phyloP scores from a whole-genome alignment of 208 protist species.

The Entamoeba histolytica region DNA sequence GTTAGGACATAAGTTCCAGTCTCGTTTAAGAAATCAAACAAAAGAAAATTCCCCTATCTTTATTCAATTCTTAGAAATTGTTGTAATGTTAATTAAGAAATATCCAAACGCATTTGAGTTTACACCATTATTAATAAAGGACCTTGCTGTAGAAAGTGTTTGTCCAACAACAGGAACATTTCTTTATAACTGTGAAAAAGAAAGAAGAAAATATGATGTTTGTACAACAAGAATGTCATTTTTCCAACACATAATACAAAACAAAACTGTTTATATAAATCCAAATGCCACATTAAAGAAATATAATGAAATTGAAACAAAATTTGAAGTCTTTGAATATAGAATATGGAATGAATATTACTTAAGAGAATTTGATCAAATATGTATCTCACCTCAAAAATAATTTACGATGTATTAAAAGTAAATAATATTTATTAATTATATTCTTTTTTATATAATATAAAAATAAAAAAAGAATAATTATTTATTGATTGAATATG shows the following conservation, averaged over 20 bases:
- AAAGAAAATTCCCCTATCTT: constrained; percentile 33
- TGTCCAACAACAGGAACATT: constrained; percentile 48
- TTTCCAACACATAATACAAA: neutral
- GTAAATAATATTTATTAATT: too few relatives aligned
- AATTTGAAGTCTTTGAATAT: neutral
- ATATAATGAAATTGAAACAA: neutral
- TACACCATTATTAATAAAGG: constrained; percentile 45
- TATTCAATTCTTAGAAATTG: constrained; percentile 36
- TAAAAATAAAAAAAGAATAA: too few relatives aligned
- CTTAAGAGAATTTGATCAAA: neutral
- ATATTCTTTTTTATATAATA: too few relatives aligned
- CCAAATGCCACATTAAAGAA: neutral
- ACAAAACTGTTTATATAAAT: neutral
- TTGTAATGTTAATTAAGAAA: constrained; percentile 30
- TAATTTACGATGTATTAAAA: too few relatives aligned
- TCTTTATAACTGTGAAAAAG: constrained; percentile 24
- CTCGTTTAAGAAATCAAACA: neutral
- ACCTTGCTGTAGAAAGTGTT: constrained; percentile 52
- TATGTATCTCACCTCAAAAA: neutral
- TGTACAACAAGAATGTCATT: neutral
- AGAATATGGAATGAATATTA: neutral
- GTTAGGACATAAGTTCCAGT: constrained; percentile 9
- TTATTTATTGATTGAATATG: too few relatives aligned
- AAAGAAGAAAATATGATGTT: neutral
- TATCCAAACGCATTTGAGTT: constrained; percentile 19